Percentiles rank a stretch among this genome's conserved stretches.
Conservation (phyloP, 805 yeast genomes). For the Pichia californica region DNA sequence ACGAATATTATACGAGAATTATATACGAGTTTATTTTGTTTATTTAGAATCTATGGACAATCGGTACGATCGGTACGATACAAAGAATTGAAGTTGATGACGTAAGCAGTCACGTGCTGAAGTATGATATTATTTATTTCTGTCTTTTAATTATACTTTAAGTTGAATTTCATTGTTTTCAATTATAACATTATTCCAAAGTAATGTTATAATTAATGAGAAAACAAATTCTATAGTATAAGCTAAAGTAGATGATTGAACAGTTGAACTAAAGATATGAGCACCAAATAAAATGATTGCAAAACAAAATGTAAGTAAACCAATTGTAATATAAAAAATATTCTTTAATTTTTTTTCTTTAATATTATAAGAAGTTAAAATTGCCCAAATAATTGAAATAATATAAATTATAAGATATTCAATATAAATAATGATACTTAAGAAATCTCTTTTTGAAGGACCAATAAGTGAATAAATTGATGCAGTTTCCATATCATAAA, state of each 20-base stretch:
- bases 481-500: constrained; percentile 27
- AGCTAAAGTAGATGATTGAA: constrained; percentile 18
- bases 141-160: neutral
- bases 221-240: constrained; percentile 20
- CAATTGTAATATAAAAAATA: constrained; percentile 6
- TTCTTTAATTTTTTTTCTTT: constrained; percentile 14
- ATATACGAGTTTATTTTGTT: too few relatives aligned
- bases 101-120: too few relatives aligned
- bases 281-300: constrained; percentile 15
- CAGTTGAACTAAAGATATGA: constrained; percentile 13
- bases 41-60: too few relatives aligned
- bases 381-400: constrained; percentile 15
- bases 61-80: too few relatives aligned
- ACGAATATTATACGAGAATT: too few relatives aligned
- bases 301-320: constrained; percentile 3
- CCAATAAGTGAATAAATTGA: constrained; percentile 25
- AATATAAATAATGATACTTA: constrained; percentile 20
- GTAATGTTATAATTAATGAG: constrained; percentile 16
- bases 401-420: constrained; percentile 18
- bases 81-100: too few relatives aligned
- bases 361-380: constrained; percentile 18
- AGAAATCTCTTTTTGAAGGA: constrained; percentile 14
- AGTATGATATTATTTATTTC: too few relatives aligned
- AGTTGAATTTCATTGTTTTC: constrained; percentile 11
- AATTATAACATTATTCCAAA: constrained; percentile 24